Evolutionary conservation across 176 grass and related monocot species (phyloP).

Genomic region (Oryza punctata): DNA sequence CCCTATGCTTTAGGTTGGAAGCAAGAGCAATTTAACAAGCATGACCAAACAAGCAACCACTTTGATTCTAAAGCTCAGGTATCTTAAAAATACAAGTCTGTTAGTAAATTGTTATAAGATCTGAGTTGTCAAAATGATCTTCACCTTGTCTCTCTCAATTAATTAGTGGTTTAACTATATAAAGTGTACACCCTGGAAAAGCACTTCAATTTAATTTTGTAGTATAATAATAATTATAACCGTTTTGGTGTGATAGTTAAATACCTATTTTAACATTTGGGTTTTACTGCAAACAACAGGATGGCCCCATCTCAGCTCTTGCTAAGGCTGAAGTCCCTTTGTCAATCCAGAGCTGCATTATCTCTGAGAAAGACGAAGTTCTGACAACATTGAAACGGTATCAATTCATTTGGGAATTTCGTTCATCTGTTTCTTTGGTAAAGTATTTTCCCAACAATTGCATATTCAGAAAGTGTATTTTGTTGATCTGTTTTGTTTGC

Average conservation of each 20-base stretch:
- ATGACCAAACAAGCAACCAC: slow-evolving; percentile 30
- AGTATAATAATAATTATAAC: background rate
- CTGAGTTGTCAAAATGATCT: background rate
- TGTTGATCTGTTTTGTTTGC: too few species aligned
- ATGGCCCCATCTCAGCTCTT: slow-evolving; percentile 33
- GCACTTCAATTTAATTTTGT: background rate
- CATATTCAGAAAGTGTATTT: background rate
- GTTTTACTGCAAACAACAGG: slow-evolving; percentile 28
- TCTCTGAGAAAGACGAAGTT: slow-evolving; percentile 50
- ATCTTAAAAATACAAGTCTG: background rate
- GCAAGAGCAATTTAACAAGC: slow-evolving; percentile 45
- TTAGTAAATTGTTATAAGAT: slow-evolving; percentile 7
- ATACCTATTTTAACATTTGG: background rate
- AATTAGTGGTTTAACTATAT: background rate
- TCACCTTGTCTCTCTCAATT: background rate
- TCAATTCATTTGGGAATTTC: slow-evolving; percentile 2
- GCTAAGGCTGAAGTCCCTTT: slow-evolving; percentile 58
- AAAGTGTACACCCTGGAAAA: background rate
- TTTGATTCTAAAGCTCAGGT: slow-evolving; percentile 35
- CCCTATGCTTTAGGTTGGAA: slow-evolving; percentile 13
- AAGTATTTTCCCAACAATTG: background rate
- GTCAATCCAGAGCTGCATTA: slow-evolving; percentile 50
- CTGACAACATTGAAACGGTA: slow-evolving; percentile 68
- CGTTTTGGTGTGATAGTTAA: background rate
- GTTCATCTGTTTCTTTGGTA: background rate